Percentiles rank a stretch among this genome's conserved stretches.
Conservation (phyloP, 768 basidiomycete genomes). For the Hygrophorus pudorinus region DNA sequence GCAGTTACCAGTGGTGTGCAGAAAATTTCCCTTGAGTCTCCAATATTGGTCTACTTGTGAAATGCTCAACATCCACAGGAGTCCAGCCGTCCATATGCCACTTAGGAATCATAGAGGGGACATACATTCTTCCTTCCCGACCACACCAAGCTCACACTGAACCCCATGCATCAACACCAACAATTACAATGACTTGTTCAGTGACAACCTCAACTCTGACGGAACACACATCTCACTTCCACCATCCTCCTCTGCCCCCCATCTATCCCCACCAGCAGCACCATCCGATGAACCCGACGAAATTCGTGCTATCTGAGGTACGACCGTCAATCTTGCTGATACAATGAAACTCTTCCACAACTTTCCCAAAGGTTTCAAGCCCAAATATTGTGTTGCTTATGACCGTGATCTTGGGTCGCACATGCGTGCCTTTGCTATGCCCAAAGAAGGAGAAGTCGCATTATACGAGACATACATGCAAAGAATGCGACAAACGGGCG, state of each 20-base stretch:
- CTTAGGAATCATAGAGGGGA: slow-evolving; percentile 78
- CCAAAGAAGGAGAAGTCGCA: slow-evolving; percentile 56
- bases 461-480: slow-evolving; percentile 77
- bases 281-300: slow-evolving; percentile 72
- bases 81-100: slow-evolving; percentile 42
- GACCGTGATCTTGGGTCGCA: slow-evolving; percentile 54
- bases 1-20: no score
- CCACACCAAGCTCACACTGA: slow-evolving; percentile 41
- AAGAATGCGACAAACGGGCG: slow-evolving; percentile 84
- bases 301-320: slow-evolving; percentile 94
- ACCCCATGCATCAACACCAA: slow-evolving; percentile 22
- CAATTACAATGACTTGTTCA: slow-evolving; percentile 17
- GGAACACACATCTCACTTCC: slow-evolving; percentile 48
- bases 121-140: slow-evolving; percentile 72
- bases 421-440: slow-evolving; percentile 41
- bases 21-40: slow-evolving; percentile 53
- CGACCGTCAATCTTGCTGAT: slow-evolving; percentile 85
- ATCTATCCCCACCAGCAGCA: slow-evolving; percentile 48
- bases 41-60: background rate
- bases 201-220: slow-evolving; percentile 47
- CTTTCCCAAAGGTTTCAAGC: slow-evolving; percentile 88
- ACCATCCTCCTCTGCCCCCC: slow-evolving; percentile 37
- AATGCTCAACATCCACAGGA: slow-evolving; percentile 23
- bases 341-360: slow-evolving; percentile 86
- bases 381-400: slow-evolving; percentile 70